These are phyloP conservation scores for Eucalyptus camaldulensis DNA, from an alignment of 345 rosid species.

Conservation along the genomic window DNA sequence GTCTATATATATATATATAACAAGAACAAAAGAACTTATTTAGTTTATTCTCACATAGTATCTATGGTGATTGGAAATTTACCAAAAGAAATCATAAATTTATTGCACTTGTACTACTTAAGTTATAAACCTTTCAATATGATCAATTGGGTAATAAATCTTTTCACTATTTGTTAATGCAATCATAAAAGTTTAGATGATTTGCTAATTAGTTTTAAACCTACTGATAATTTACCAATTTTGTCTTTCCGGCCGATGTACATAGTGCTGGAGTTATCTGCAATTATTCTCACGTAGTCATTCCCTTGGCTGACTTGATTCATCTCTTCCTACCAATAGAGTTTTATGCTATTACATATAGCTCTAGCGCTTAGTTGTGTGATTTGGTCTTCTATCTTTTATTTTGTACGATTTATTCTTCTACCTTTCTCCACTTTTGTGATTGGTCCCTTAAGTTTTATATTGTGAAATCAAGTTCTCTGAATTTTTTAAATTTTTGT, in stretches of 20 bases:
- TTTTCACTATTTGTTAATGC: too few relatives aligned
- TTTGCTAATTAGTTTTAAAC: too few relatives aligned
- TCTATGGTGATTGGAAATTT: not conserved
- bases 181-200: rapidly evolving
- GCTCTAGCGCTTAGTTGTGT: not conserved
- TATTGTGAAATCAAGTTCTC: not conserved
- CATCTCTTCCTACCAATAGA: not conserved
- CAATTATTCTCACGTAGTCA: too few relatives aligned
- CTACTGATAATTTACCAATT: too few relatives aligned
- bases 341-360: not conserved
- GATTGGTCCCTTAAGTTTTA: not conserved
- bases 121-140: not conserved
- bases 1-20: too few relatives aligned
- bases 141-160: too few relatives aligned
- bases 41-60: rapidly evolving
- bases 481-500: not conserved
- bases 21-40: not conserved
- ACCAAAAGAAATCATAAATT: not conserved
- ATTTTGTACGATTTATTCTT: not conserved
- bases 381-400: not conserved
- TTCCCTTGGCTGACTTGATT: not conserved
- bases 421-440: not conserved
- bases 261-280: too few relatives aligned
- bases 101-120: rapidly evolving
- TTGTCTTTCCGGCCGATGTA: too few relatives aligned